Conservation (phyloP, 768 basidiomycete genomes). For the Rubroboletus pulcherrimus region DNA sequence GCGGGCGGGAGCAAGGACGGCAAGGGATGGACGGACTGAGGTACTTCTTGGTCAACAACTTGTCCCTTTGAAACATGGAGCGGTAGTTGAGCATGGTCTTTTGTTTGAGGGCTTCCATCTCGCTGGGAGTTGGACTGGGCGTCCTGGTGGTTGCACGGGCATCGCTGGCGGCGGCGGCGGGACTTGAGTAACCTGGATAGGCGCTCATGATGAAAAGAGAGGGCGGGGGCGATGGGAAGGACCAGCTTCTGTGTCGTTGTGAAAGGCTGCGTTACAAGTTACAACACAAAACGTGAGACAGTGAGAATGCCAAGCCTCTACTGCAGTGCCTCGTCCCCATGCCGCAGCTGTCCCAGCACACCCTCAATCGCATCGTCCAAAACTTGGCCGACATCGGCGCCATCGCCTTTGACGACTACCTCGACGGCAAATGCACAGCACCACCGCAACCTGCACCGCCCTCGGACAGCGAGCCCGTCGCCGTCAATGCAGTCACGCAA, state of each 20-base stretch:
- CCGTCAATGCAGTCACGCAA: constrained; percentile 25
- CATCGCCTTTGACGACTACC: constrained; percentile 25
- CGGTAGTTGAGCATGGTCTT: constrained; percentile 46
- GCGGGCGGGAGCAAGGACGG: not conserved
- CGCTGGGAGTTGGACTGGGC: constrained; percentile 65
- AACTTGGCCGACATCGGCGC: constrained; percentile 28
- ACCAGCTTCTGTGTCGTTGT: not conserved
- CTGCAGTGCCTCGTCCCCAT: no score
- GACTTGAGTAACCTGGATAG: constrained; percentile 14
- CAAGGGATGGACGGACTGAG: constrained; percentile 40
- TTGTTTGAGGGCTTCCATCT: constrained; percentile 41
- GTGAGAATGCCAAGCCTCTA: not conserved
- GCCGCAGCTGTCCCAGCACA: not conserved
- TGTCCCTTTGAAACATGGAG: constrained; percentile 40
- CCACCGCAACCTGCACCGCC: not conserved
- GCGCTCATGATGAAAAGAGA: constrained; percentile 12
- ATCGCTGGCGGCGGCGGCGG: constrained; percentile 4
- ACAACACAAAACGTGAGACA: not conserved
- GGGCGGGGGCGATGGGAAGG: not conserved
- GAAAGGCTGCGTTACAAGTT: not conserved
- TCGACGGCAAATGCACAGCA: not conserved
- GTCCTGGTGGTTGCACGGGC: constrained; percentile 36
- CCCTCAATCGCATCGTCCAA: constrained; percentile 21
- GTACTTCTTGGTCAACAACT: constrained; percentile 56
- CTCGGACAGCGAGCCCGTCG: not conserved